phyloP scores from a whole-genome alignment of 495 filamentous ascomycete species.

The Penicillium tannophilum region DNA sequence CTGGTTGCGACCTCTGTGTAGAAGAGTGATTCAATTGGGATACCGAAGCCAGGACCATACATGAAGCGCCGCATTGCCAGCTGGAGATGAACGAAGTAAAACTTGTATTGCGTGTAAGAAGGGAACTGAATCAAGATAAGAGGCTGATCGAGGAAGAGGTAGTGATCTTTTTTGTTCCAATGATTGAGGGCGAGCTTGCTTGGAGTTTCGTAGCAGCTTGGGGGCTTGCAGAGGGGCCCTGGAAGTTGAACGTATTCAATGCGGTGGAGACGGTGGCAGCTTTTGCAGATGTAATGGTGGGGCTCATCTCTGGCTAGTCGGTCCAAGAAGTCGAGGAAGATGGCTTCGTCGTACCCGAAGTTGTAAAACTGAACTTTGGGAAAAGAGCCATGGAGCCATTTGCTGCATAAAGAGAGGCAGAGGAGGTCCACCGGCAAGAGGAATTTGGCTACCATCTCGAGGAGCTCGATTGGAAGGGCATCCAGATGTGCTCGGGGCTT shows the following conservation, averaged over 20 bases:
- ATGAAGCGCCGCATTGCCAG: constrained; percentile 14
- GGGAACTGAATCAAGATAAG: not conserved
- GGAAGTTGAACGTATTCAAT: constrained; percentile 6
- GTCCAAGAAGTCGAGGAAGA: constrained; percentile 7
- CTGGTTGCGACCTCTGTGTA: constrained; percentile 11
- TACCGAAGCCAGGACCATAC: constrained; percentile 12
- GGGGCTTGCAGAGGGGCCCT: not conserved
- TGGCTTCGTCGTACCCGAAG: not conserved
- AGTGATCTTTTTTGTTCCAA: not conserved
- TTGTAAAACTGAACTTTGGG: not conserved
- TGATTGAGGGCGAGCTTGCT: not conserved
- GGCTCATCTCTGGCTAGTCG: constrained; percentile 6
- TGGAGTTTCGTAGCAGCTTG: not conserved
- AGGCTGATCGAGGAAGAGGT: constrained; percentile 1
- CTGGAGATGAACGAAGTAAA: constrained; percentile 14
- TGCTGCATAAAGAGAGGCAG: constrained; percentile 17
- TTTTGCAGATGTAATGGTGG: constrained; percentile 10
- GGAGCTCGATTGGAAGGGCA: constrained; percentile 7
- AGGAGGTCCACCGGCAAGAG: constrained; percentile 3
- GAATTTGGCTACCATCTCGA: constrained; percentile 8
- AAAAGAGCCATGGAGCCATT: not conserved
- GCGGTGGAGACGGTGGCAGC: constrained; percentile 12
- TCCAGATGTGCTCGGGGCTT: not conserved
- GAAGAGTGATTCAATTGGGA: constrained; percentile 10
- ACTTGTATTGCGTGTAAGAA: not conserved